Conservation (phyloP, 1,139 yeast species). For the Taphrina populina region DNA sequence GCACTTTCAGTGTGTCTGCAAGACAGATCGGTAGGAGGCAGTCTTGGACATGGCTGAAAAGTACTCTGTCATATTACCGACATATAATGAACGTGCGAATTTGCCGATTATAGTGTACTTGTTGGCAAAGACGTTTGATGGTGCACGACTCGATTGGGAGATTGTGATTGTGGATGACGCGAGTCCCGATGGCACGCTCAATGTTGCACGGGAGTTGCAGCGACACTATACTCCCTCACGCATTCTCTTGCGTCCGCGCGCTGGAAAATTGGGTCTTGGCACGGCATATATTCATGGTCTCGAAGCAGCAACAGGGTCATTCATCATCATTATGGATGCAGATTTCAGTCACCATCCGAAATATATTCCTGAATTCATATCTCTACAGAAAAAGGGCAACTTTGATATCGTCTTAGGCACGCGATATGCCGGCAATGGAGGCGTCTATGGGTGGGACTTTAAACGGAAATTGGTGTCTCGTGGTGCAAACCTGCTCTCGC, state of each 20-base stretch:
- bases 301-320: slow-evolving; percentile 69
- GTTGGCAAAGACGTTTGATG: slow-evolving; percentile 66
- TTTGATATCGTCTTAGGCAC: slow-evolving; percentile 85
- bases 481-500: slow-evolving; percentile 78
- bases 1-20: too few relatives aligned
- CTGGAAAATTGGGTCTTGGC: slow-evolving; percentile 74
- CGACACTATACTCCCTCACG: slow-evolving; percentile 62
- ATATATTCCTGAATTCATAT: slow-evolving; percentile 73
- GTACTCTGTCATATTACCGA: slow-evolving; percentile 75
- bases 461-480: slow-evolving; percentile 76
- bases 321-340: slow-evolving; percentile 81
- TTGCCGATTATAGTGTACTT: slow-evolving; percentile 73
- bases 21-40: background rate
- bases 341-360: slow-evolving; percentile 78
- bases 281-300: slow-evolving; percentile 82
- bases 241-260: slow-evolving; percentile 64
- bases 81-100: slow-evolving; percentile 71
- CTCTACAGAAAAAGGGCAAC: slow-evolving; percentile 62
- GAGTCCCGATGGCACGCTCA: slow-evolving; percentile 82
- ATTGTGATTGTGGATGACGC: slow-evolving; percentile 75
- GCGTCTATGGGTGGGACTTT: slow-evolving; percentile 83
- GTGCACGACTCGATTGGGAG: slow-evolving; percentile 66
- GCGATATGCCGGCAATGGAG: slow-evolving; percentile 77
- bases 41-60: slow-evolving; percentile 47
- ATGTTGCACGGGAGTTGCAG: slow-evolving; percentile 65